Evolutionary conservation across 1,284 basidiomycete species (phyloP).

Genomic region (Boletus austroedulis): DNA sequence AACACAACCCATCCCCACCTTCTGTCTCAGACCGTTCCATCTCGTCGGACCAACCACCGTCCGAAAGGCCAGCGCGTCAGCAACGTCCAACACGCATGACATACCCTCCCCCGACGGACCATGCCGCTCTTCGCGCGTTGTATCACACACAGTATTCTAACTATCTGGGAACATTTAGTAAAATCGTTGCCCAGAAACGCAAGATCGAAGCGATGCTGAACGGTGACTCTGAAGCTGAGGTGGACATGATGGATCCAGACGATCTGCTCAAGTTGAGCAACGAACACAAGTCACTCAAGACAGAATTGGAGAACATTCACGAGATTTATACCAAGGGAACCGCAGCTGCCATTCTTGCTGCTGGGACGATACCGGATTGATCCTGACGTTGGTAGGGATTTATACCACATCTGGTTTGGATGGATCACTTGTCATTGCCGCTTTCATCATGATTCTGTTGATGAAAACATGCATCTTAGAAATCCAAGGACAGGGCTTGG

Average conservation of each 20-base stretch:
- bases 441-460: too few relatives aligned
- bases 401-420: too few relatives aligned
- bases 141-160: constrained; percentile 51
- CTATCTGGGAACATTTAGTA: constrained; percentile 48
- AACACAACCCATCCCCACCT: constrained; percentile 28
- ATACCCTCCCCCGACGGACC: constrained; percentile 47
- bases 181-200: constrained; percentile 46
- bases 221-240: constrained; percentile 35
- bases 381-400: too few relatives aligned
- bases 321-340: constrained; percentile 34
- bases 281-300: constrained; percentile 43
- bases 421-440: too few relatives aligned
- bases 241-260: constrained; percentile 52
- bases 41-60: constrained; percentile 27
- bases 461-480: too few relatives aligned
- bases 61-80: constrained; percentile 18
- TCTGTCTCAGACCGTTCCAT: constrained; percentile 30
- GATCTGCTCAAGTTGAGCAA: constrained; percentile 46
- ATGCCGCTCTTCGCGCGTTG: constrained; percentile 46
- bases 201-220: constrained; percentile 43
- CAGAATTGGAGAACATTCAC: constrained; percentile 49
- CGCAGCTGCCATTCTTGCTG: neutral
- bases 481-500: too few relatives aligned
- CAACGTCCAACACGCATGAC: constrained; percentile 26
- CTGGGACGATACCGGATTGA: neutral